Conservation (phyloP, 2,329 filamentous ascomycete species). For the Xenoacremonium recifei region DNA sequence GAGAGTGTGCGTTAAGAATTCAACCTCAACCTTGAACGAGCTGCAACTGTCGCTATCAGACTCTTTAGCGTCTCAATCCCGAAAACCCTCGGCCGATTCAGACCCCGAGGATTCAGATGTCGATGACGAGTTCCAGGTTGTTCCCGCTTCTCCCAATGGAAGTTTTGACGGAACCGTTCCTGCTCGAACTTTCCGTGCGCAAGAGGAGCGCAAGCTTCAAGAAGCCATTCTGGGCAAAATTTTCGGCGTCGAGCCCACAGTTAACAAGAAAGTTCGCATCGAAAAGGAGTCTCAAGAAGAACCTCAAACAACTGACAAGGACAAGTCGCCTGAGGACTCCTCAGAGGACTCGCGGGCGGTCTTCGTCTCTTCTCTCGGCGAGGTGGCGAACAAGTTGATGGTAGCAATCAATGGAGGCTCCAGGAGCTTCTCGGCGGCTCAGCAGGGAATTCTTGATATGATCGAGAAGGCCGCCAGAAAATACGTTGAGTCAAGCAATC, state of each 20-base stretch:
- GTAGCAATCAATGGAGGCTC: slow-evolving; percentile 36
- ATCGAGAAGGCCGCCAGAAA: slow-evolving; percentile 51
- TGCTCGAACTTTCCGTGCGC: slow-evolving; percentile 45
- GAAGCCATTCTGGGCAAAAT: slow-evolving; percentile 53
- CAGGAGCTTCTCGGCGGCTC: slow-evolving; percentile 30
- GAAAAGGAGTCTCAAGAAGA: slow-evolving; percentile 20
- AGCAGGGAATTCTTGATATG: slow-evolving; percentile 48
- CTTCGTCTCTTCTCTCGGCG: slow-evolving; percentile 34
- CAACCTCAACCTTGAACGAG: slow-evolving; percentile 51
- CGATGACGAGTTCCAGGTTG: slow-evolving; percentile 54
- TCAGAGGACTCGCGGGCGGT: slow-evolving; percentile 26
- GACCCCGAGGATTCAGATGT: slow-evolving; percentile 51
- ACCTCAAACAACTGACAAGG: slow-evolving; percentile 11
- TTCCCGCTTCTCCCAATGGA: slow-evolving; percentile 31
- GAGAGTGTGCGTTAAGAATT: slow-evolving; percentile 53
- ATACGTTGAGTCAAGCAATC: slow-evolving; percentile 44
- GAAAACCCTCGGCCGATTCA: slow-evolving; percentile 35
- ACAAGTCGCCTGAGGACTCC: slow-evolving; percentile 19
- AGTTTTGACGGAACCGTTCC: slow-evolving; percentile 39
- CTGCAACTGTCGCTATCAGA: slow-evolving; percentile 60
- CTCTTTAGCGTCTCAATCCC: slow-evolving; percentile 42
- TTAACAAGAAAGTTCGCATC: slow-evolving; percentile 34
- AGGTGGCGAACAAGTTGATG: slow-evolving; percentile 43
- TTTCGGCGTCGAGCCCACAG: slow-evolving; percentile 47
- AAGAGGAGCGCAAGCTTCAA: slow-evolving; percentile 54